Conservation (phyloP, 305 asterid species). For the Striga hermonthica region DNA sequence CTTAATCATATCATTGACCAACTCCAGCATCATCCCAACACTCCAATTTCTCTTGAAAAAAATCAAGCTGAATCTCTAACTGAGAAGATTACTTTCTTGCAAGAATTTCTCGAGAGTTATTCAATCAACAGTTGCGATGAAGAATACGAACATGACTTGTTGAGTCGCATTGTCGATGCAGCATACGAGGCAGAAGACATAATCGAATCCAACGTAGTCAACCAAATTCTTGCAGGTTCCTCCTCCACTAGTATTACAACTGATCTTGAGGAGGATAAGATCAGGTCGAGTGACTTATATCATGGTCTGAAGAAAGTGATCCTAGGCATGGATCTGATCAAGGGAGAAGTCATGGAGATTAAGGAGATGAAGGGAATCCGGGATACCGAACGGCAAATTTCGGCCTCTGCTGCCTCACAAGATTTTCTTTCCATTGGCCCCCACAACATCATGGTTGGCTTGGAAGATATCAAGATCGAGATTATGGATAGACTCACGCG, state of each 20-base stretch:
- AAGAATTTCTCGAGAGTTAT: conserved; percentile 18
- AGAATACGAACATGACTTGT: not conserved
- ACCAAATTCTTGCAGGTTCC: not conserved
- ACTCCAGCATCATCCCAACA: conserved; percentile 29
- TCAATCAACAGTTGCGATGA: not conserved
- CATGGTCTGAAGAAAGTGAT: not conserved
- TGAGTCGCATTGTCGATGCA: not conserved
- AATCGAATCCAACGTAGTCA: not conserved
- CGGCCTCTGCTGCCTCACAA: not conserved
- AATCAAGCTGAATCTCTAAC: conserved; percentile 23
- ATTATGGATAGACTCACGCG: not conserved
- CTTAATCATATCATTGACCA: conserved; percentile 22
- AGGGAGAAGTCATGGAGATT: not conserved
- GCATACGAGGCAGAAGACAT: not conserved
- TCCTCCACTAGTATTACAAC: not conserved
- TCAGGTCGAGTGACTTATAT: not conserved
- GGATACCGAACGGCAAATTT: not conserved
- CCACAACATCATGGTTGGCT: not conserved
- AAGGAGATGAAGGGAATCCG: not conserved
- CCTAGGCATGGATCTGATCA: not conserved
- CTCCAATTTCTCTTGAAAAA: conserved; percentile 25
- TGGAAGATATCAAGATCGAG: not conserved
- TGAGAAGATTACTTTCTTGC: conserved; percentile 18
- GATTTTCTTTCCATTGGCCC: not conserved
- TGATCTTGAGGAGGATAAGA: not conserved